These are phyloP conservation scores for Wickerhamiella infanticola DNA, from an alignment of 1,139 yeast species.

Conservation along the genomic window DNA sequence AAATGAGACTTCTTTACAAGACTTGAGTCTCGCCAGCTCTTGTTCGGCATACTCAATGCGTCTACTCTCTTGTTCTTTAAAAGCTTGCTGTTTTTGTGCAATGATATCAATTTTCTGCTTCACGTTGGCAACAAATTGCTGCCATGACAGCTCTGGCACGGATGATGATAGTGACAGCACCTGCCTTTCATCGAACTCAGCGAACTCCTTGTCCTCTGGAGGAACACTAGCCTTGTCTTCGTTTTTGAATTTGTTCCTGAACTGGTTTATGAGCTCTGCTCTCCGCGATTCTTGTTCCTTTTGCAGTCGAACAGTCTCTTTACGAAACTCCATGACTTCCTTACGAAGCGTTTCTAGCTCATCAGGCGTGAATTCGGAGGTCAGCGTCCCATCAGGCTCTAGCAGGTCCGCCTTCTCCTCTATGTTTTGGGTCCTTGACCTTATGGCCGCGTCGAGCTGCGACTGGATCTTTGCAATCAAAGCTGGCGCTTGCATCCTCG, in stretches of 20 bases:
- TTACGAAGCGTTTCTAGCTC: neutral
- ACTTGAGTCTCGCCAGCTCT: neutral
- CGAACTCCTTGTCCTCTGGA: neutral
- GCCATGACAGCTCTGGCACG: neutral
- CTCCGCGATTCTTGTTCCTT: neutral
- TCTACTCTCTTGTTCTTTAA: too few relatives aligned
- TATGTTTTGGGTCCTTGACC: neutral
- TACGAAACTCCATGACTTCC: neutral
- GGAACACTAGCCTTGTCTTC: neutral
- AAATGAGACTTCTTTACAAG: neutral
- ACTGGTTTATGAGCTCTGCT: neutral
- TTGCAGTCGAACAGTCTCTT: neutral
- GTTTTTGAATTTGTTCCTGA: neutral
- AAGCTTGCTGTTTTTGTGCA: too few relatives aligned
- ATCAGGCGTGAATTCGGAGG: neutral
- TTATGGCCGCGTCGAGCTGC: neutral
- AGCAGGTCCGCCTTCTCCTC: neutral
- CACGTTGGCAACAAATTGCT: neutral
- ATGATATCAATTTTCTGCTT: neutral
- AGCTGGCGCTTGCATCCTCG: neutral
- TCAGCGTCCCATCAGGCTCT: neutral
- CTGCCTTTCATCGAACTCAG: neutral
- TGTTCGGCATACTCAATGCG: neutral
- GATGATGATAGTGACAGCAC: neutral
- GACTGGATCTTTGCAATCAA: neutral